phyloP scores from a whole-genome alignment of 768 basidiomycete species.

The Suillus lakei region DNA sequence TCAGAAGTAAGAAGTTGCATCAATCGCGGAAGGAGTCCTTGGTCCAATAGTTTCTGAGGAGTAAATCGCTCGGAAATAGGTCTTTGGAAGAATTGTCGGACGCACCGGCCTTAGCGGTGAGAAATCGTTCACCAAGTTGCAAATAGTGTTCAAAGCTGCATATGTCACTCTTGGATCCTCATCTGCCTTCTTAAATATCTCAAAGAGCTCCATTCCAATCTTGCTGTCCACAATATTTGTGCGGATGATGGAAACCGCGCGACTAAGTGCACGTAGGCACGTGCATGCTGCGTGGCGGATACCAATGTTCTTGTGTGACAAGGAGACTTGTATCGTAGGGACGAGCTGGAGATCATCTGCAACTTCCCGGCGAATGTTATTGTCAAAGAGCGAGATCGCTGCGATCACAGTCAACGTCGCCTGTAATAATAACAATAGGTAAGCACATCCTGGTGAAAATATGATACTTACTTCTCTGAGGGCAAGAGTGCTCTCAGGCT shows the following conservation, averaged over 20 bases:
- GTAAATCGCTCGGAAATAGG: not conserved
- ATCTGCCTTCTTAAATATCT: conserved; percentile 56
- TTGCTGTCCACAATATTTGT: conserved; percentile 87
- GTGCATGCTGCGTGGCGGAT: conserved; percentile 90
- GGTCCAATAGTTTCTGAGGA: conserved; percentile 58
- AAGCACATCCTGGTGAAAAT: not conserved
- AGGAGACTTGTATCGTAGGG: conserved; percentile 54
- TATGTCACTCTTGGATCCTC: conserved; percentile 74
- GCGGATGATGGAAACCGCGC: conserved; percentile 78
- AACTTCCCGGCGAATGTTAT: conserved; percentile 71
- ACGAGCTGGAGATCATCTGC: conserved; percentile 63
- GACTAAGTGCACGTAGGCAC: conserved; percentile 77
- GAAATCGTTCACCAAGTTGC: conserved; percentile 87
- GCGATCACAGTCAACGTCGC: conserved; percentile 78
- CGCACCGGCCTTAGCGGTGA: conserved; percentile 77
- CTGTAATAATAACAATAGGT: conserved; percentile 38
- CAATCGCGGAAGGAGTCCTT: conserved; percentile 69
- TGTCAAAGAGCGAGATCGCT: conserved; percentile 71
- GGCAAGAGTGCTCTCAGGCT: conserved; percentile 56
- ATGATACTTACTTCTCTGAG: conserved; percentile 63
- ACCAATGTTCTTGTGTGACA: conserved; percentile 67
- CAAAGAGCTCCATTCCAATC: conserved; percentile 72
- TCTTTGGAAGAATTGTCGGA: conserved; percentile 15
- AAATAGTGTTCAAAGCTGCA: conserved; percentile 75
- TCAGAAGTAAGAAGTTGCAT: conserved; percentile 57